Evolutionary conservation across 176 grass and related monocot genomes (phyloP).

Genomic region (Elaeis guineensis): DNA sequence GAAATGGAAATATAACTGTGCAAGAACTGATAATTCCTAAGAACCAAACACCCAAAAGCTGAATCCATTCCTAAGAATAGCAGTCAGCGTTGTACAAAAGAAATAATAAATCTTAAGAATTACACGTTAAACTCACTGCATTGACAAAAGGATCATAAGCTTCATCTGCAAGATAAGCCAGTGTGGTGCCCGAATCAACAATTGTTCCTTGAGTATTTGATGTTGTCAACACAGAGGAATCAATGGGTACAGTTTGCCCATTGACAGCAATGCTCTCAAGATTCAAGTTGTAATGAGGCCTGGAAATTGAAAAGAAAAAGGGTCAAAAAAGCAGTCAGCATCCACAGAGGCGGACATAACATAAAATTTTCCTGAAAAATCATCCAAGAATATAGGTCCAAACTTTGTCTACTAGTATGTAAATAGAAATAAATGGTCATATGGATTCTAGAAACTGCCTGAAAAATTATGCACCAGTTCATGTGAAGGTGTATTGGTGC

Average conservation of each 20-base stretch:
- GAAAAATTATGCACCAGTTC: too few relatives aligned
- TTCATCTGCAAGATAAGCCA: slow-evolving; percentile 83
- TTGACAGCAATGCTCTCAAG: slow-evolving; percentile 88
- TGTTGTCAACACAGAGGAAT: slow-evolving; percentile 77
- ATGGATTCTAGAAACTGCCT: too few relatives aligned
- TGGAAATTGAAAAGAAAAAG: slow-evolving; percentile 17
- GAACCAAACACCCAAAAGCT: too few relatives aligned
- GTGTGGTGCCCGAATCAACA: slow-evolving; percentile 93
- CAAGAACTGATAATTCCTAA: too few relatives aligned
- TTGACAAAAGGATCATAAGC: slow-evolving; percentile 94
- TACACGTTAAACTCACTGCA: slow-evolving; percentile 39
- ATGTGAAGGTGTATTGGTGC: too few relatives aligned
- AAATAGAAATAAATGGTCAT: too few relatives aligned
- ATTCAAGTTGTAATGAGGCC: slow-evolving; percentile 95
- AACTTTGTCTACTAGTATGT: too few relatives aligned
- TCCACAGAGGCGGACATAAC: not conserved
- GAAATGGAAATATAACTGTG: too few relatives aligned
- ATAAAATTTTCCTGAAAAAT: too few relatives aligned
- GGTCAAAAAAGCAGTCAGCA: not conserved
- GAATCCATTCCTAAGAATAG: too few relatives aligned
- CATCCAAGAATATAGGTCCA: too few relatives aligned
- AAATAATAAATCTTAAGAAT: not conserved
- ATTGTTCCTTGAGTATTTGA: slow-evolving; percentile 93
- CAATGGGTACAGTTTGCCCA: slow-evolving; percentile 69
- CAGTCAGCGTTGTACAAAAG: not conserved